Conservation (phyloP, 371 early-diverging fungal genomes). For the Blakeslea trispora region DNA sequence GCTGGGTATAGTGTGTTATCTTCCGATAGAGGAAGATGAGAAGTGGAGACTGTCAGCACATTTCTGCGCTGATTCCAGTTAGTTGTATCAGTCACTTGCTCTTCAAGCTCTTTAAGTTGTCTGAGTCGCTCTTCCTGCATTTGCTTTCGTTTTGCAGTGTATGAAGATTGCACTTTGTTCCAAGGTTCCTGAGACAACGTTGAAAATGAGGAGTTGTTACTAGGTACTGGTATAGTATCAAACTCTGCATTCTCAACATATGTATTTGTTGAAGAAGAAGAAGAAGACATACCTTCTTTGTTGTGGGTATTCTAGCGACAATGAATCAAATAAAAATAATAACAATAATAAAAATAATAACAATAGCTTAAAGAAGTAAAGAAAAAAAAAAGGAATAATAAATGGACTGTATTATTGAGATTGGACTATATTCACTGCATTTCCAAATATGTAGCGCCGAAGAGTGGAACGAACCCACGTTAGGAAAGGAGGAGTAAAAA, state of each 20-base stretch:
- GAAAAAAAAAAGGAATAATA: not conserved
- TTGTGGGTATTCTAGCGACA: not conserved
- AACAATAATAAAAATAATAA: not conserved
- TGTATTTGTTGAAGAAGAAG: not conserved
- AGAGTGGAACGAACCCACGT: no score
- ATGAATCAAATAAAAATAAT: not conserved
- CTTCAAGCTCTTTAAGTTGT: conserved; percentile 46
- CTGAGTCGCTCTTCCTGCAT: conserved; percentile 40
- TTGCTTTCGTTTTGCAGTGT: conserved; percentile 32
- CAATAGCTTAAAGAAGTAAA: not conserved
- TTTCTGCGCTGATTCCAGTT: conserved; percentile 37
- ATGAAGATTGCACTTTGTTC: conserved; percentile 27
- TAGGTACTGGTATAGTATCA: conserved; percentile 12
- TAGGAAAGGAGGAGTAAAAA: no score
- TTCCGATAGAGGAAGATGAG: conserved; percentile 15
- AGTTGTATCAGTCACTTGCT: conserved; percentile 39
- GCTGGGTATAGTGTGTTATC: conserved; percentile 15
- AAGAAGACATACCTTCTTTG: not conserved
- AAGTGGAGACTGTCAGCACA: conserved; percentile 24
- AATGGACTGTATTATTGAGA: no score
- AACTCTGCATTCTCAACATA: not conserved
- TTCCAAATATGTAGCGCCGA: no score
- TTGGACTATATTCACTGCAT: no score
- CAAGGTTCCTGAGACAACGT: conserved; percentile 29
- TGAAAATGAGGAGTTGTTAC: conserved; percentile 19